Base-by-base conservation (phyloP, 208 protist species). In the Wallacemonas sp. region DNA sequence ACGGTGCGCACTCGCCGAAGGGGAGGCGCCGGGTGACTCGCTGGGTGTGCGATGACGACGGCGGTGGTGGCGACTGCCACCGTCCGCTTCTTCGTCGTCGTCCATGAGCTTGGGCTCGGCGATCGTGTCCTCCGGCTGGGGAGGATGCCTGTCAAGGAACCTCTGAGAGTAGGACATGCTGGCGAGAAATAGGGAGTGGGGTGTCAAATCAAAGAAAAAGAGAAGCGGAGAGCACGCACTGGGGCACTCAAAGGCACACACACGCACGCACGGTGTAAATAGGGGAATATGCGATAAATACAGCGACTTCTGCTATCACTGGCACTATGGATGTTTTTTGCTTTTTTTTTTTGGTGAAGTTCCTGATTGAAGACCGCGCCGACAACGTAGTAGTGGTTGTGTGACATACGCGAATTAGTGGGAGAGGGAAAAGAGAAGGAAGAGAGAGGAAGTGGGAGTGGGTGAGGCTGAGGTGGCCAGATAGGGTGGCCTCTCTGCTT, bases 71-170 rank as follows among this genome's bases (percentile, higher is more conserved):
- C 8, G 48, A 3, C 23, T 7, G 14, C 5, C 25, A 20, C 11
- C 48, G 26, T 22, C 8, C 23, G 48, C 52, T 26, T 59, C 52
- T 0, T 59, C 52, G 3, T 59, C 52, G 32, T 59, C 52, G 28
- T 59, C 52, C 52, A 59, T 59, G 52, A 59, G 52, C 22, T 59
- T 59, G 3, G 52, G 52, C 20, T 59, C 52, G 14, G 52, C 52
- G 31, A 59, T 59, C 29, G 31, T 59, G 52, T 44, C 52, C 31
- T 59, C 52, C 4, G 52, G 12, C n/a, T 44, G 52, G 8, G 52
- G 32, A 3, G 52, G n/a, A 23, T 41, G 52, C 1, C 52, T 10
- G 14, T 59, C 52, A 0, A 59, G 52, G 32, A 59, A 59, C 3
- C 52, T 25, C 32, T 59, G 8, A 3, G 52, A 59, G 32, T 59